phyloP scores from a whole-genome alignment of 331 rosid species.

The Stylosanthes scabra region DNA sequence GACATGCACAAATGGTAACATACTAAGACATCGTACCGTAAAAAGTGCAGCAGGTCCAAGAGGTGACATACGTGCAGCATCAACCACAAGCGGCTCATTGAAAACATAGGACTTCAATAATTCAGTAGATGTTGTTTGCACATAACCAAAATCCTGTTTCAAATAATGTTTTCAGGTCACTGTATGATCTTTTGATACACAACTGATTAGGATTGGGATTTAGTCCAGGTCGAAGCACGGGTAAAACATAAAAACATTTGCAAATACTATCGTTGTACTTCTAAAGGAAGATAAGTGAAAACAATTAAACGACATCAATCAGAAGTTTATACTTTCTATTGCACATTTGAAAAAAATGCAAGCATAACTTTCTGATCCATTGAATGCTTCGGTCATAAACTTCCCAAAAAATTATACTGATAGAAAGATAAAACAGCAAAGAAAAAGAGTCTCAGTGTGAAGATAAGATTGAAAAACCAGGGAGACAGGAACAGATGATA shows the following conservation, averaged over 20 bases:
- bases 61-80: conserved; percentile 67
- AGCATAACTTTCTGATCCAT: conserved; percentile 23
- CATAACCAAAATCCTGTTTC: conserved; percentile 85
- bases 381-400: not conserved
- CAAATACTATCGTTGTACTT: conserved; percentile 10
- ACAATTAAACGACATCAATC: conserved; percentile 22
- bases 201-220: conserved; percentile 20
- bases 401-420: not conserved
- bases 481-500: conserved; percentile 27
- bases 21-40: conserved; percentile 52
- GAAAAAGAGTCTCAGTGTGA: conserved; percentile 22
- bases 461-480: conserved; percentile 28
- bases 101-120: conserved; percentile 79
- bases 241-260: conserved; percentile 7
- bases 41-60: conserved; percentile 78
- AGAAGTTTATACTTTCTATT: conserved; percentile 20
- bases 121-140: conserved; percentile 91
- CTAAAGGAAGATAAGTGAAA: conserved; percentile 8
- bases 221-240: conserved; percentile 32
- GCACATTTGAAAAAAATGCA: conserved; percentile 4
- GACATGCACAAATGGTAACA: too few species aligned
- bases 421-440: conserved; percentile 10
- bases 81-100: conserved; percentile 76
- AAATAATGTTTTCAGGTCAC: conserved; percentile 42
- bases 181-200: conserved; percentile 33